Evolutionary conservation across 2,329 filamentous ascomycete species (phyloP).

Genomic region (Tolypocladium tundrense): DNA sequence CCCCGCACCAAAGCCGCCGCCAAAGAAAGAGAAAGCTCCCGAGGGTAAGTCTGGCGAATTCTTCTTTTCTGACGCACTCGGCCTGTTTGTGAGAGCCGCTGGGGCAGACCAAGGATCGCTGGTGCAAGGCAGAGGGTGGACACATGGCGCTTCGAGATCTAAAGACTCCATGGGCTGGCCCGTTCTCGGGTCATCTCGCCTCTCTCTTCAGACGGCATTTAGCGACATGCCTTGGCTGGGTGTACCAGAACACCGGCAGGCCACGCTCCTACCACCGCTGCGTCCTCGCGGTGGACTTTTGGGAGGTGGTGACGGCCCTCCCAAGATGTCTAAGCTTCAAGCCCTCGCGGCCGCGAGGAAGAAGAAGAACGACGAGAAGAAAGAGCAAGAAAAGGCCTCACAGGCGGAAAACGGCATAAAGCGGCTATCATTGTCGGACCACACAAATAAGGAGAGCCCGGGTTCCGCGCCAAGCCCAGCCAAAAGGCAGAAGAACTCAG

Average conservation of each 20-base stretch:
- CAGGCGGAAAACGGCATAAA: conserved; percentile 18
- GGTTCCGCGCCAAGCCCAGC: conserved; percentile 5
- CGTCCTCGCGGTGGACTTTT: conserved; percentile 57
- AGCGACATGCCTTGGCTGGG: conserved; percentile 77
- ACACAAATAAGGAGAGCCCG: conserved; percentile 17
- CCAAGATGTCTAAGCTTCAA: conserved; percentile 82
- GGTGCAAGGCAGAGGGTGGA: conserved; percentile 4
- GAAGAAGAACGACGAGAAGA: conserved; percentile 64
- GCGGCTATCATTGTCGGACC: conserved; percentile 20
- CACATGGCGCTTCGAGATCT: not conserved
- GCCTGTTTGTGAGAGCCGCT: conserved; percentile 14
- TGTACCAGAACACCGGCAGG: conserved; percentile 54
- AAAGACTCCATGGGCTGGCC: not conserved
- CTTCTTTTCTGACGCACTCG: conserved; percentile 18
- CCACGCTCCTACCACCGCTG: conserved; percentile 49
- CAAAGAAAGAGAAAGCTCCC: conserved; percentile 31
- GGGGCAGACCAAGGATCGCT: conserved; percentile 21
- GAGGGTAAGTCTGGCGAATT: conserved; percentile 30
- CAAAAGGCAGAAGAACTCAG: conserved; percentile 14
- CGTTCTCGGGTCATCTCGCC: not conserved
- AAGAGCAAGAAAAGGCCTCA: conserved; percentile 15
- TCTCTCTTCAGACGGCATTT: conserved; percentile 43
- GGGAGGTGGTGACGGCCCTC: conserved; percentile 58
- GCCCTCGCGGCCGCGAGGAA: conserved; percentile 78
- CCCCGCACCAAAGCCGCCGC: conserved; percentile 22